Conservation (phyloP, 176 grass and related monocot species). For the Oryza brachyantha region DNA sequence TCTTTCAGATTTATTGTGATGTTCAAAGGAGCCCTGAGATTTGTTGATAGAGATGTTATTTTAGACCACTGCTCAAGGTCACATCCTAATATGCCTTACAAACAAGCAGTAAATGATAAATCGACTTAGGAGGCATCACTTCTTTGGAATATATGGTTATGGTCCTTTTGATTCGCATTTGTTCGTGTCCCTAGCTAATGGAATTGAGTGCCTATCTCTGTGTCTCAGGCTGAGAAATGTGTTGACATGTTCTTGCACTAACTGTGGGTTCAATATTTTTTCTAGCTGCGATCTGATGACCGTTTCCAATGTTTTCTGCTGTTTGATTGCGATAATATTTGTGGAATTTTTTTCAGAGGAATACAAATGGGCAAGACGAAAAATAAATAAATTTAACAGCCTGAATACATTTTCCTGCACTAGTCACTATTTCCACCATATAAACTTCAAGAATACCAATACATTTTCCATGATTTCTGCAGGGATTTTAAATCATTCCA, state of each 20-base stretch:
- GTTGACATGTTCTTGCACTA: not conserved
- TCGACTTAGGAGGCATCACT: constrained; percentile 23
- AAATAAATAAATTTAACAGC: too few species aligned
- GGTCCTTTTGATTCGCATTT: not conserved
- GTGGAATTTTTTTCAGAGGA: not conserved
- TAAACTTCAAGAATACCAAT: not conserved
- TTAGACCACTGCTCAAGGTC: not conserved
- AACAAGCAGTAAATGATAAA: not conserved
- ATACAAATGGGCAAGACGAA: not conserved
- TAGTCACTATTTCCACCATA: not conserved
- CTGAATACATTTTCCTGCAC: too few species aligned
- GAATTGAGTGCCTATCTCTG: not conserved
- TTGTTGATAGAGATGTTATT: not conserved
- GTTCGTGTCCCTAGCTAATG: not conserved
- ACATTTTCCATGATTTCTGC: not conserved
- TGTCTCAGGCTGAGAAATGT: not conserved
- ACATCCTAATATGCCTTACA: not conserved
- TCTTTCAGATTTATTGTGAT: not conserved
- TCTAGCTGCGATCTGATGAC: not conserved
- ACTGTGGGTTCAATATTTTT: not conserved
- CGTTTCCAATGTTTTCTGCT: not conserved
- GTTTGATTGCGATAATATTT: not conserved
- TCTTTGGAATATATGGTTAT: not conserved
- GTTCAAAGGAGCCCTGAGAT: not conserved
- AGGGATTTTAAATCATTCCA: not conserved